A percentile compares a stretch with the other conserved stretches of the same genome.
Conservation (phyloP, 2,329 filamentous ascomycete genomes). For the Ceratocystis alfenasii region DNA sequence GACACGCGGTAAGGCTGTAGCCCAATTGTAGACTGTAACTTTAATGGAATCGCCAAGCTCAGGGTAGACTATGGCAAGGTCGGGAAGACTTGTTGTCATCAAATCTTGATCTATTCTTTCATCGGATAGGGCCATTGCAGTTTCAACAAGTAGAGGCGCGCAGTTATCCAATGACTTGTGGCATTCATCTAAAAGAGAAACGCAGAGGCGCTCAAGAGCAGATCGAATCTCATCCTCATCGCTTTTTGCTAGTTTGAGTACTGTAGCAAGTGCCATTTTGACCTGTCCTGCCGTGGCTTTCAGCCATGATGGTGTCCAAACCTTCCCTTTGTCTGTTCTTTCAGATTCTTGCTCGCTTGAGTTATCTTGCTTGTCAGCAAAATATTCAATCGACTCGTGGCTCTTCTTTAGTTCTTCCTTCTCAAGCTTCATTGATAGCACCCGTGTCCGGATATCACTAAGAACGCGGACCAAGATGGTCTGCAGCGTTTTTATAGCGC, state of each 20-base stretch:
- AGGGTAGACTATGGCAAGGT: constrained; percentile 51
- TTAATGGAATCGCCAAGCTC: constrained; percentile 54
- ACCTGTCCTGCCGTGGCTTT: constrained; percentile 69
- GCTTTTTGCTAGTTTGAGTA: constrained; percentile 64
- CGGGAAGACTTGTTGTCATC: constrained; percentile 42
- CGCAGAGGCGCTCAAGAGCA: constrained; percentile 58
- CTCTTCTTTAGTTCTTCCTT: constrained; percentile 22
- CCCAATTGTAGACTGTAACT: constrained; percentile 65
- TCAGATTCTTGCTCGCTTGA: constrained; percentile 5
- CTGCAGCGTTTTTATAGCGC: constrained; percentile 47
- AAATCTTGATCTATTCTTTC: constrained; percentile 28
- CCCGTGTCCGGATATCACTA: constrained; percentile 44
- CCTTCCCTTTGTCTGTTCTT: constrained; percentile 29
- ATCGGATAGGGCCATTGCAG: constrained; percentile 56
- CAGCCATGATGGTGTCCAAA: constrained; percentile 53
- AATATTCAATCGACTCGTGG: not conserved
- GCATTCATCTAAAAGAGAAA: constrained; percentile 67
- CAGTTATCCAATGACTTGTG: constrained; percentile 59
- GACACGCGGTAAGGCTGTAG: constrained; percentile 63
- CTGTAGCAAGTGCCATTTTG: constrained; percentile 65
- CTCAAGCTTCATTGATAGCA: constrained; percentile 32
- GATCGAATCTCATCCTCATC: constrained; percentile 55
- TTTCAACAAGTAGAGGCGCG: constrained; percentile 63
- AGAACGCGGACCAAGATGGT: constrained; percentile 43
- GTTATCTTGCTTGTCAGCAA: not conserved